Evolutionary conservation across 2,329 filamentous ascomycete genomes (phyloP).

Genomic region (Fusarium tupiense): DNA sequence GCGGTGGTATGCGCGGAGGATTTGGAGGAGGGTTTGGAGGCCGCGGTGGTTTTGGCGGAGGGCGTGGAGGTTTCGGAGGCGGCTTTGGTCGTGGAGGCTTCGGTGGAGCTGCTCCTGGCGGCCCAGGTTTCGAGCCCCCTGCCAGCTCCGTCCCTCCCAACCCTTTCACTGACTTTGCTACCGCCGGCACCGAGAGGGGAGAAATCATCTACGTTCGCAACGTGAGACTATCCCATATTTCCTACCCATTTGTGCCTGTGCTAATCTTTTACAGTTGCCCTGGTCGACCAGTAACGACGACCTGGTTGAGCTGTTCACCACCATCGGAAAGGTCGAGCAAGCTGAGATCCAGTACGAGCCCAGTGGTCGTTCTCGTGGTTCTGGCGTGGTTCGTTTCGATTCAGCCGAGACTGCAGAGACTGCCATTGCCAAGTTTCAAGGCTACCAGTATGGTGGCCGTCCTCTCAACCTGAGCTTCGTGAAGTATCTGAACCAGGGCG

Average conservation of each 20-base stretch:
- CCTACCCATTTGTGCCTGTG: neutral
- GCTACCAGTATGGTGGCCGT: conserved; percentile 95
- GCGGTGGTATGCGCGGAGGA: conserved; percentile 67
- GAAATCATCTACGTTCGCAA: conserved; percentile 96
- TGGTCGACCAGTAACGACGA: conserved; percentile 99
- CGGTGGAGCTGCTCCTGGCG: conserved; percentile 56
- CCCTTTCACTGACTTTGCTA: conserved; percentile 92
- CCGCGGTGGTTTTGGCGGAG: conserved; percentile 61
- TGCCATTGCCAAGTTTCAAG: conserved; percentile 95
- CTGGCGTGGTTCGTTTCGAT: conserved; percentile 96
- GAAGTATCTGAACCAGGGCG: conserved; percentile 82
- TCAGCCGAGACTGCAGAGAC: conserved; percentile 85
- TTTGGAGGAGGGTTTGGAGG: conserved; percentile 64
- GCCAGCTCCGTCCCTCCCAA: conserved; percentile 72
- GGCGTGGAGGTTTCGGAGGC: conserved; percentile 56
- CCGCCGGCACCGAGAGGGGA: conserved; percentile 83
- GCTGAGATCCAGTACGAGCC: conserved; percentile 99
- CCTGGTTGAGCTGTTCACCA: conserved; percentile 93
- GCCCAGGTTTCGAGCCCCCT: conserved; percentile 57
- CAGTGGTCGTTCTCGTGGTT: conserved; percentile 93
- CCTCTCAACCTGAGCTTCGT: conserved; percentile 93
- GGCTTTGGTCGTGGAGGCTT: conserved; percentile 57
- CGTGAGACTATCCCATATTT: conserved; percentile 65
- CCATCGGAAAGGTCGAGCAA: conserved; percentile 96
- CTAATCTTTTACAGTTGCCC: conserved; percentile 72